A percentile compares a stretch with the other conserved stretches of the same genome.
These are phyloP conservation scores for Euphorbia lathyris DNA, from an alignment of 345 rosid genomes.

Conservation along the genomic window DNA sequence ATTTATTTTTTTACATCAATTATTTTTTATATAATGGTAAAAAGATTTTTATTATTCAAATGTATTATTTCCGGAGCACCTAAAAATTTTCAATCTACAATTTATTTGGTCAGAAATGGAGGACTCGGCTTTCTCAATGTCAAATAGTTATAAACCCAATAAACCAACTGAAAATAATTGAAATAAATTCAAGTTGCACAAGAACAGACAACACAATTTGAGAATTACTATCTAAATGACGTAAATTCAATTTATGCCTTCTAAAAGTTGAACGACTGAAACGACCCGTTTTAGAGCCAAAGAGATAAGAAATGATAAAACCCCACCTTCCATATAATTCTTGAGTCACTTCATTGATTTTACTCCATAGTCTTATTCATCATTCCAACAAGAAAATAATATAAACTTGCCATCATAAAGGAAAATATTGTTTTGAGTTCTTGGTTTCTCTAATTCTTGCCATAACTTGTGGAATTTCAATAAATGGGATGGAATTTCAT, in stretches of 20 bases:
- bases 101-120: too few species aligned
- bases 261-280: neutral
- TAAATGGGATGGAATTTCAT: too few species aligned
- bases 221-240: neutral
- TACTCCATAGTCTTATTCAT: neutral
- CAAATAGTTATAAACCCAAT: neutral
- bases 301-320: conserved; percentile 15
- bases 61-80: too few species aligned
- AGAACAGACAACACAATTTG: neutral
- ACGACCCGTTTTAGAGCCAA: conserved; percentile 6
- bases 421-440: neutral
- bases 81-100: too few species aligned
- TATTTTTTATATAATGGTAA: too few species aligned
- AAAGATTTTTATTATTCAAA: too few species aligned
- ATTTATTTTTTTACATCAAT: too few species aligned
- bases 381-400: neutral
- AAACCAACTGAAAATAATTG: conserved; percentile 14
- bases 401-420: too few species aligned
- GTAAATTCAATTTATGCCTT: neutral
- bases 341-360: conserved; percentile 18
- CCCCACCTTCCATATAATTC: too few species aligned
- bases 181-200: conserved; percentile 10
- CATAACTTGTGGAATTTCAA: neutral
- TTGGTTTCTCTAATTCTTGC: neutral
- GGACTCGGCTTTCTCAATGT: too few species aligned